phyloP scores from a whole-genome alignment of 257 asterid genomes.

The Fraxinus quadrangulata region DNA sequence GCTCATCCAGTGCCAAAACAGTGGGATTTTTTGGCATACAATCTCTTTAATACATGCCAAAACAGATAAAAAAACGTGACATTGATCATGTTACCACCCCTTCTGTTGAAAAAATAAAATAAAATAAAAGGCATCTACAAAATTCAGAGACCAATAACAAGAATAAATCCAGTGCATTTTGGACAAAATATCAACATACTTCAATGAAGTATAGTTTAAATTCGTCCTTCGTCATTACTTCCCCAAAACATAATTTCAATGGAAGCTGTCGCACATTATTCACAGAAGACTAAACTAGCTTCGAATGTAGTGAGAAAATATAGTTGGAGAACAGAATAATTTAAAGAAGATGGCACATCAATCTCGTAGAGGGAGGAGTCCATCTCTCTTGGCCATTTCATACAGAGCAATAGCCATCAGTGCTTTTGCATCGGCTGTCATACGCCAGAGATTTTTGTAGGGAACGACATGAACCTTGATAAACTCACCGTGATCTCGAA shows the following conservation, averaged over 20 bases:
- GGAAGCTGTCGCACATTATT: background rate
- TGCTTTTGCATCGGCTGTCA: conserved; percentile 84
- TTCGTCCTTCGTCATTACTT: background rate
- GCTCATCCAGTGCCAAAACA: background rate
- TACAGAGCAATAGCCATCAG: conserved; percentile 74
- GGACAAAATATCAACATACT: background rate
- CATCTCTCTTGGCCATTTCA: conserved; percentile 84
- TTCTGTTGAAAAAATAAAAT: too few relatives aligned
- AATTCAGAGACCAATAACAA: background rate
- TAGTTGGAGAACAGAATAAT: background rate
- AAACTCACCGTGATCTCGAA: conserved; percentile 83
- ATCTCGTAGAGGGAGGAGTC: conserved; percentile 43
- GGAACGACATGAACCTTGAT: conserved; percentile 81
- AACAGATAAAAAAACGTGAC: too few relatives aligned
- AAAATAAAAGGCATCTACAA: background rate
- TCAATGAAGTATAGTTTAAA: background rate
- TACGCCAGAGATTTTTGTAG: conserved; percentile 70
- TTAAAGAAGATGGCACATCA: conserved; percentile 8
- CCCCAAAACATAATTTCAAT: background rate
- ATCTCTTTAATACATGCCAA: background rate
- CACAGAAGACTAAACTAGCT: background rate
- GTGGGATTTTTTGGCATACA: background rate
- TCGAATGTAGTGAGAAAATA: too few relatives aligned
- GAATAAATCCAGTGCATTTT: background rate
- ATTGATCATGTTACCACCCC: too few relatives aligned